Conservation (phyloP, 768 basidiomycete species). For the Goffeauzyma gilvescens region DNA sequence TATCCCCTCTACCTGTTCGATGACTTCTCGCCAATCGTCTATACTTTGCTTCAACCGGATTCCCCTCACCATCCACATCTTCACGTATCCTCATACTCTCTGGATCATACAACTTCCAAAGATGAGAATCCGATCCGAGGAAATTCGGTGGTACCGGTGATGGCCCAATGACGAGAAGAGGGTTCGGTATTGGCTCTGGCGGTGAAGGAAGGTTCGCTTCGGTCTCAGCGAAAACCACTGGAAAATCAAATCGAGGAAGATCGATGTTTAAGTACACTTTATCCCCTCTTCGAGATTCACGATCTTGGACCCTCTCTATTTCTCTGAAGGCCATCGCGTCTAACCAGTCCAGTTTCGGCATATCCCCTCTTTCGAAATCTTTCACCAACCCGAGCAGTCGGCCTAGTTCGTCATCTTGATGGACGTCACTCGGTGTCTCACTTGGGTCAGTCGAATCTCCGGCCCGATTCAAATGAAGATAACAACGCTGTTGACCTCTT, state of each 20-base stretch:
- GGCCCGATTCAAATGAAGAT: conserved; percentile 62
- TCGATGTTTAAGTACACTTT: conserved; percentile 93
- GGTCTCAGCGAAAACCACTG: conserved; percentile 78
- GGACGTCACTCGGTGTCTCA: conserved; percentile 70
- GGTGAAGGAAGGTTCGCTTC: conserved; percentile 24
- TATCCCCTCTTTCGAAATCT: conserved; percentile 85
- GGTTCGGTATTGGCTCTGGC: conserved; percentile 15
- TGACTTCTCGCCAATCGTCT: conserved; percentile 84
- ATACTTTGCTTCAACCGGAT: conserved; percentile 95
- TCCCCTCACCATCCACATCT: conserved; percentile 38
- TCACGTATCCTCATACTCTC: conserved; percentile 45
- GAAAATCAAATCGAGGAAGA: conserved; percentile 88
- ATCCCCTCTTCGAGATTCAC: conserved; percentile 75
- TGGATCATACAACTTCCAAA: conserved; percentile 82
- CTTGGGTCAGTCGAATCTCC: conserved; percentile 71
- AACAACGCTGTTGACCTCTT: conserved; percentile 72
- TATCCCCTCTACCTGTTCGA: conserved; percentile 78
- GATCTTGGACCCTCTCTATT: conserved; percentile 88
- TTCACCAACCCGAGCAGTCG: conserved; percentile 76
- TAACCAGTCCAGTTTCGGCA: conserved; percentile 87
- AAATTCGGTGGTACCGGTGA: conserved; percentile 33
- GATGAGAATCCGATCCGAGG: conserved; percentile 42
- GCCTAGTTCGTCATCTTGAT: conserved; percentile 76
- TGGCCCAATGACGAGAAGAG: conserved; percentile 4
- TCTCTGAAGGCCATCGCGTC: conserved; percentile 81